Evolutionary conservation across 2,329 filamentous ascomycete species (phyloP).

Genomic region (Claviceps paspali): DNA sequence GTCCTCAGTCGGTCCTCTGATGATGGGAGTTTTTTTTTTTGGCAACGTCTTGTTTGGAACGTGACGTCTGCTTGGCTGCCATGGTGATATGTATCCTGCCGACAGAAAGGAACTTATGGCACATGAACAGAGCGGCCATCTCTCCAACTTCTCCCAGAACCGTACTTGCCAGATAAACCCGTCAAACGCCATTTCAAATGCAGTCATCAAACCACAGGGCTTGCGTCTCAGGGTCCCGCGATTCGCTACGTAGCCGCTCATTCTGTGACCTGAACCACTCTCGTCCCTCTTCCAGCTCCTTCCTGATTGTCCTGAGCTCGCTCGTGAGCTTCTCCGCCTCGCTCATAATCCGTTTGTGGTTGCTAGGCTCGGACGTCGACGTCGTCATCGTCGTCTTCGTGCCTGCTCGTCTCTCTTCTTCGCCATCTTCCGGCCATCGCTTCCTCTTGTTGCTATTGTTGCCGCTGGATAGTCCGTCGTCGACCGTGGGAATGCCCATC

Average conservation of each 20-base stretch:
- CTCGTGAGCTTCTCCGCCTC: slow-evolving; percentile 24
- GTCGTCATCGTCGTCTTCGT: neutral
- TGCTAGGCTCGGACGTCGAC: slow-evolving; percentile 9
- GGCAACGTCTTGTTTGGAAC: no score
- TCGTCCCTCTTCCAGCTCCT: slow-evolving; percentile 31
- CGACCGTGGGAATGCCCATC: slow-evolving; percentile 3
- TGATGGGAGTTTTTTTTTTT: no score
- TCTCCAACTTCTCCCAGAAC: no score
- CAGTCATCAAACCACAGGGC: slow-evolving; percentile 16
- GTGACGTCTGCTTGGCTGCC: no score
- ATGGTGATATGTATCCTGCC: no score
- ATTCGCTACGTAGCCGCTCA: slow-evolving; percentile 23
- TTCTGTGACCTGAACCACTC: slow-evolving; percentile 32
- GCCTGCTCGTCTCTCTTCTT: no score
- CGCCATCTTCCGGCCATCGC: slow-evolving; percentile 13
- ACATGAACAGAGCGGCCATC: no score
- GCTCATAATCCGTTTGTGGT: slow-evolving; percentile 26
- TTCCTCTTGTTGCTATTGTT: slow-evolving; percentile 17
- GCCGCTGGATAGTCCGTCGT: neutral
- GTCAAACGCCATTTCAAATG: slow-evolving; percentile 11
- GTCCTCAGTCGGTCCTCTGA: no score
- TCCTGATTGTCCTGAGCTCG: slow-evolving; percentile 26
- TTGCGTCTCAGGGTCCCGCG: slow-evolving; percentile 14
- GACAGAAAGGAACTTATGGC: no score
- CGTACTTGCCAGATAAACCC: no score